Evolutionary conservation across 495 filamentous ascomycete genomes (phyloP).

Genomic region (Talaromyces borbonicus): DNA sequence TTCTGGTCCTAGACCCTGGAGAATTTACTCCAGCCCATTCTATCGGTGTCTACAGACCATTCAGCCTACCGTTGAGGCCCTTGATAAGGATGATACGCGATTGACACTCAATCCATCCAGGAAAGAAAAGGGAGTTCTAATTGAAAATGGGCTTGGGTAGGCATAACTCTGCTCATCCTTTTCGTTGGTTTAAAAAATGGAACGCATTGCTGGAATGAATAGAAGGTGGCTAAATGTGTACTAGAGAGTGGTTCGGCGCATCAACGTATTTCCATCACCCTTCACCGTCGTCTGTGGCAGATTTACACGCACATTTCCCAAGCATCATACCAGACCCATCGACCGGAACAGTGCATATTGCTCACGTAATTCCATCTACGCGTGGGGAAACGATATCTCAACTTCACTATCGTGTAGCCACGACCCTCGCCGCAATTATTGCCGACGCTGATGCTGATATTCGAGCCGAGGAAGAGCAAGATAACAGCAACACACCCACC

Average conservation of each 20-base stretch:
- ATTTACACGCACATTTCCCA: slow-evolving; percentile 57
- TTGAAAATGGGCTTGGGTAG: slow-evolving; percentile 67
- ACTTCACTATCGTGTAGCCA: slow-evolving; percentile 71
- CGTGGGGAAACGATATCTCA: slow-evolving; percentile 69
- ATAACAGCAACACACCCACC: slow-evolving; percentile 9
- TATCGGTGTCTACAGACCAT: slow-evolving; percentile 92
- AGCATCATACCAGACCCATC: slow-evolving; percentile 25
- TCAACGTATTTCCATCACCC: slow-evolving; percentile 69
- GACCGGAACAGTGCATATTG: slow-evolving; percentile 41
- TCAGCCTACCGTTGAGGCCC: slow-evolving; percentile 50
- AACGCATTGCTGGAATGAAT: too few relatives aligned
- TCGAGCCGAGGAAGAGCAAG: slow-evolving; percentile 16
- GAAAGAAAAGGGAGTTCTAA: slow-evolving; percentile 41
- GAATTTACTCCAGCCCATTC: slow-evolving; percentile 75
- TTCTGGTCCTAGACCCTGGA: slow-evolving; percentile 51
- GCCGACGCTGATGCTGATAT: slow-evolving; percentile 54
- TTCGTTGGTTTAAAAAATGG: too few relatives aligned
- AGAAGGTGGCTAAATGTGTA: neutral
- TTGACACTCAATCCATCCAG: slow-evolving; percentile 13
- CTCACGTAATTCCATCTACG: slow-evolving; percentile 52
- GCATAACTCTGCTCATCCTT: too few relatives aligned
- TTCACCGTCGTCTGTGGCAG: slow-evolving; percentile 49
- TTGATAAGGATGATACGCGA: slow-evolving; percentile 24
- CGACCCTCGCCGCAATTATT: slow-evolving; percentile 60
- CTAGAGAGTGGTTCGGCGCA: slow-evolving; percentile 80